Base-by-base conservation (phyloP, 495 filamentous ascomycete genomes). In the Penicillium pulvis region DNA sequence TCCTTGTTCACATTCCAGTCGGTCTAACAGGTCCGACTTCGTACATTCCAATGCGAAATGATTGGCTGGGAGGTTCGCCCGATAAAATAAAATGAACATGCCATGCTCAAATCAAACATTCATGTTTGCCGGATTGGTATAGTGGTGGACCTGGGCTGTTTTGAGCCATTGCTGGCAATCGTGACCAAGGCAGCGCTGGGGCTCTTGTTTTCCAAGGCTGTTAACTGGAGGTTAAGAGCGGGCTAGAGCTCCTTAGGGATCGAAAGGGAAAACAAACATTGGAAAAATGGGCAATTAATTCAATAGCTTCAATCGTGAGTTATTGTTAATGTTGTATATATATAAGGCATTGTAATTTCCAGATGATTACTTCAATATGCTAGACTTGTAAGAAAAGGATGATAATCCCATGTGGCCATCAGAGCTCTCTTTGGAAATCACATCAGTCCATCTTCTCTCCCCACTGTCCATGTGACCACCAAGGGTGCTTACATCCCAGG, bases 341-440 rank as follows among this genome's bases (percentile, higher is more conserved):
- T 36, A 36, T 9, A 12, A 36, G 33, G 10, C n/a, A n/a, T n/a
- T 36, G 10, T 11, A 36, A 14, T 36, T 36, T 36, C 33, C 3
- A 10, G 14, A 12, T 36, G 10, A 36, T 14, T 36, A 11, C 1
- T 36, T 36, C 33, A 36, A 12, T 11, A 12, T 12, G 7, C 4
- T 36, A 36, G 33, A 11, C 10, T 14, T 9, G 3, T 4, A 17
- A 7, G n/a, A 17, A n/a, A 41, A 41, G n/a, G 16, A 4, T 16
- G 2, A 17, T 6, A 1, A 33, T 23, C 14, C 6, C 10, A 23
- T 45, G 31, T 8, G 12, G 45, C 66, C 72, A 66, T 79, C 76
- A 78, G 76, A 75, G 76, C 76, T 79, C 76, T 79, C 76, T 79
- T 79, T 78, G 74, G 64, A 61, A 70, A 51, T 78, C 76, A 76